Conservation (phyloP, 2,329 filamentous ascomycete genomes). For the Aspergillus chevalieri region DNA sequence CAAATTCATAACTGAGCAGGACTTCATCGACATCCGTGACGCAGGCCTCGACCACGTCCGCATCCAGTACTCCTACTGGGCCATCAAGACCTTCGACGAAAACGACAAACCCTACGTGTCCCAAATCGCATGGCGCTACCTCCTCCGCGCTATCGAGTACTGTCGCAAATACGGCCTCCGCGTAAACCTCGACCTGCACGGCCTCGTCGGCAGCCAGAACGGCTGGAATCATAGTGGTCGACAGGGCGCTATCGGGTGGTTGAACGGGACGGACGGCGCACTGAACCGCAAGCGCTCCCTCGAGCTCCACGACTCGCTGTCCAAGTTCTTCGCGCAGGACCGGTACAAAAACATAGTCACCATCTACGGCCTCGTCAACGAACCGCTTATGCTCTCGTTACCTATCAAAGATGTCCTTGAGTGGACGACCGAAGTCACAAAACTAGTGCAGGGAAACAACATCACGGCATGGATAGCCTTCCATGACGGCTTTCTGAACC, state of each 20-base stretch:
- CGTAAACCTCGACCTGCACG: constrained; percentile 89
- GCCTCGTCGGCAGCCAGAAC: constrained; percentile 87
- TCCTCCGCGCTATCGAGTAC: constrained; percentile 88
- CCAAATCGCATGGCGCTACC: constrained; percentile 84
- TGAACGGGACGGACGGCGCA: constrained; percentile 80
- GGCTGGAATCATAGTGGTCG: constrained; percentile 95
- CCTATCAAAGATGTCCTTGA: constrained; percentile 59
- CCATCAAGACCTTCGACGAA: constrained; percentile 68
- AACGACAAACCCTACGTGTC: constrained; percentile 75
- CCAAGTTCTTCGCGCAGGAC: constrained; percentile 85
- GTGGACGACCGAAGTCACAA: constrained; percentile 73
- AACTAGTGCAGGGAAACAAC: constrained; percentile 69
- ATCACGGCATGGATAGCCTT: constrained; percentile 70
- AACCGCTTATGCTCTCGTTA: constrained; percentile 78
- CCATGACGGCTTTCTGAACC: constrained; percentile 89
- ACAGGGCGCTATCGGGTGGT: constrained; percentile 74
- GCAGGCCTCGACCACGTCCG: constrained; percentile 96
- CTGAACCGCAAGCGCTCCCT: constrained; percentile 74
- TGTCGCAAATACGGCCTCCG: constrained; percentile 85
- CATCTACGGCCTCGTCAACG: constrained; percentile 92
- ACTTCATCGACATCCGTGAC: constrained; percentile 74
- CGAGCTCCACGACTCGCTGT: constrained; percentile 79
- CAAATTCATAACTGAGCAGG: constrained; percentile 75
- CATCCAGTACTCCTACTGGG: constrained; percentile 94
- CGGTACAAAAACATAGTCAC: constrained; percentile 87